Conservation (phyloP, 257 asterid genomes). For the Solanum pinnatisectum region DNA sequence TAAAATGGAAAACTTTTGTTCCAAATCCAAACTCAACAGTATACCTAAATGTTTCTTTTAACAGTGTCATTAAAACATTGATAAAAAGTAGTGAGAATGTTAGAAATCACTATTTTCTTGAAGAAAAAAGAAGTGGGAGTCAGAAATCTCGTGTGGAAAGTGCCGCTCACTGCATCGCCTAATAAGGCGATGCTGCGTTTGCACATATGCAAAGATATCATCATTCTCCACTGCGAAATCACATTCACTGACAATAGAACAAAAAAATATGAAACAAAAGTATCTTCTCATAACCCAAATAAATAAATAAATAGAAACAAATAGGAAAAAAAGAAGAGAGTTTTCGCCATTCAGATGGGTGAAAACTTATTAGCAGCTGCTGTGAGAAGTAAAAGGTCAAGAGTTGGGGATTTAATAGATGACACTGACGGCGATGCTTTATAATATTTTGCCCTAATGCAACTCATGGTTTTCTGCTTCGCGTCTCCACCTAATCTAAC, state of each 20-base stretch:
- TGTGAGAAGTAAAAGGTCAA: background rate
- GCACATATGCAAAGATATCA: background rate
- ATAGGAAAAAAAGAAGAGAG: background rate
- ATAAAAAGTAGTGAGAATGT: background rate
- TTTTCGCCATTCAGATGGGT: background rate
- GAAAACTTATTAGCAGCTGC: background rate
- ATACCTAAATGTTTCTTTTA: background rate
- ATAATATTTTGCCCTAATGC: background rate
- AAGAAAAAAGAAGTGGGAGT: background rate
- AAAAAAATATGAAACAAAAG: background rate
- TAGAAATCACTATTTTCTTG: background rate
- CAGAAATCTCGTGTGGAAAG: slow-evolving; percentile 5
- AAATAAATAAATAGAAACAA: background rate
- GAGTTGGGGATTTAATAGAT: background rate
- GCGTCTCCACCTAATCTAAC: background rate
- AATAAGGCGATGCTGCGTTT: background rate
- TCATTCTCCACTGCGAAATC: background rate
- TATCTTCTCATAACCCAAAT: background rate
- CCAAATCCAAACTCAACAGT: background rate
- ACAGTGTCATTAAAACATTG: background rate
- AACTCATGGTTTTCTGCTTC: background rate
- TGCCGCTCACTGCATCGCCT: background rate
- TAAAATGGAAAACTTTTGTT: background rate
- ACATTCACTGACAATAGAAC: background rate
- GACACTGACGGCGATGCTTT: background rate